phyloP scores from a whole-genome alignment of 1,284 basidiomycete genomes.

The Fomitopsis schrenkii region DNA sequence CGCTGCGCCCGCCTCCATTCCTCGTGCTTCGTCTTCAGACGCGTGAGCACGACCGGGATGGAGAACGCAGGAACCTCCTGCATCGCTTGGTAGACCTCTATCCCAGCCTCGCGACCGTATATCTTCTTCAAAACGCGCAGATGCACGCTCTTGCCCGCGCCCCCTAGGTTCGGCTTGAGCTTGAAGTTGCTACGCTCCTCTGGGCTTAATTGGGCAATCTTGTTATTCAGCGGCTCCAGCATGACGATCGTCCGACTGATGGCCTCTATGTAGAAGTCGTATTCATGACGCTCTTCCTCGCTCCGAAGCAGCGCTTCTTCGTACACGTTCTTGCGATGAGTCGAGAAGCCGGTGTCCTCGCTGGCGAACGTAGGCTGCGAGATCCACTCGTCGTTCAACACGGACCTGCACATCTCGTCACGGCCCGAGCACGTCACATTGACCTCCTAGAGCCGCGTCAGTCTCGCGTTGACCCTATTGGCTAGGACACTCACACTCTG shows the following conservation, averaged over 20 bases:
- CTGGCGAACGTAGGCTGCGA: constrained; percentile 95
- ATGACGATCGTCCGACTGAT: constrained; percentile 89
- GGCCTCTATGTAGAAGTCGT: constrained; percentile 99
- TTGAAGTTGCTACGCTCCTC: constrained; percentile 87
- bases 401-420: constrained; percentile 95
- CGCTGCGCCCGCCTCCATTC: constrained; percentile 99
- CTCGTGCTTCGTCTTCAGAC: constrained; percentile 95
- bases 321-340: constrained; percentile 93
- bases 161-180: constrained; percentile 88
- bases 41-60: constrained; percentile 88
- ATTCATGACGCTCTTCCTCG: constrained; percentile 98
- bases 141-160: constrained; percentile 89
- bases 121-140: constrained; percentile 96
- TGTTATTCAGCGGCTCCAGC: constrained; percentile 90
- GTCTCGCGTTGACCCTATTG: neutral
- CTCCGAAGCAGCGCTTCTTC: constrained; percentile 97
- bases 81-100: constrained; percentile 88
- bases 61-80: constrained; percentile 93
- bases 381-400: constrained; percentile 96
- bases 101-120: constrained; percentile 85
- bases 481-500: constrained; percentile 50
- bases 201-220: constrained; percentile 77
- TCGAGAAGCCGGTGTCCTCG: constrained; percentile 88
- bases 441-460: constrained; percentile 57
- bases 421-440: constrained; percentile 90